Evolutionary conservation across 441 rosid genomes (phyloP), one percentile per base, ranked within the genome.

Genomic region (Lepidium campestre): DNA sequence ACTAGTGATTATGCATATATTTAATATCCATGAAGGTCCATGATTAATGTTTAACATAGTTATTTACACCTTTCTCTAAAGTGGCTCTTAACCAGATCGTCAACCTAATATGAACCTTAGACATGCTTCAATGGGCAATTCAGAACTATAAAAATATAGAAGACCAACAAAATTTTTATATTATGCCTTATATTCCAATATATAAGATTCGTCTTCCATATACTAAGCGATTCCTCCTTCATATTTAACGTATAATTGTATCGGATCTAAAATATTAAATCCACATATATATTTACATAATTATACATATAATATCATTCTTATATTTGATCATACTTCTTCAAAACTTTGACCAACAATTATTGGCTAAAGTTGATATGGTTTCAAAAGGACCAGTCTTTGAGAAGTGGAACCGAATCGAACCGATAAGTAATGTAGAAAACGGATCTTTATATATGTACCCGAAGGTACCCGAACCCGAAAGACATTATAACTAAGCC

Each of bases 21-120:
- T 34, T 6, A 5, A 22, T 47, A 41, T 29, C 31, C 34, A 41
- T 15, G 18, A 10, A 15, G 18, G 19, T 20, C 49, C 58, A 37
- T n/a, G 5, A 58, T 6, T 27, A 48, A 27, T 35, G n/a, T 45
- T 8, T 18, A 18, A 44, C 11, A 41, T 10, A 7, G 9, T 55
- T 12, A 4, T 10, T 58, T 49, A 23, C 2, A 60, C 0, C 17
- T 5, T 34, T 40, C 32, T 25, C 40, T 41, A 10, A 27, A 53
- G n/a, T 44, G 68, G 55, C 68, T 61, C 74, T 61, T 69, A 42
- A 31, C 60, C 42, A 40, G 37, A 53, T 55, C 10, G 40, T 13
- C 37, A 27, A 31, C 7, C 45, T 49, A 45, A 49, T 36, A 60
- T 60, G 45, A 50, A 25, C 73, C 61, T 59, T 34, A 19, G 20